phyloP scores from a whole-genome alignment of 352 stramenopile species.

The Phytopythium cucurbitacearum region DNA sequence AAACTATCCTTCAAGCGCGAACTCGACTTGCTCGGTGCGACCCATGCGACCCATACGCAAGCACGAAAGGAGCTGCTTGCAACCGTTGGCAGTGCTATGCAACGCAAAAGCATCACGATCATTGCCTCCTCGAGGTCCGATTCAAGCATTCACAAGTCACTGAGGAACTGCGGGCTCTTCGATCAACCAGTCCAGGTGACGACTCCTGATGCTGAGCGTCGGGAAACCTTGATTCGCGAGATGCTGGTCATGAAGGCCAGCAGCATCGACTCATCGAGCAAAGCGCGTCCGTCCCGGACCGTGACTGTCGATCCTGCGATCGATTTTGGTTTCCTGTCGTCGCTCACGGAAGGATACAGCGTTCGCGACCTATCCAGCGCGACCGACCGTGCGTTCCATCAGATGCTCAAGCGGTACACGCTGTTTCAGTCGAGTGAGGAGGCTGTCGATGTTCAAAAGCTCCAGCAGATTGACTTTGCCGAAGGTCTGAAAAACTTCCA shows the following conservation, averaged over 20 bases:
- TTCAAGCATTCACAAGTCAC: conserved; percentile 58
- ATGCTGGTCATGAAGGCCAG: conserved; percentile 53
- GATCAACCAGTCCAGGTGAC: conserved; percentile 57
- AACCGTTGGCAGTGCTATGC: conserved; percentile 48
- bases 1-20: conserved; percentile 50
- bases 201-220: conserved; percentile 55
- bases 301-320: conserved; percentile 46
- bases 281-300: conserved; percentile 6
- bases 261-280: conserved; percentile 12
- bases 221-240: conserved; percentile 54
- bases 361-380: conserved; percentile 72
- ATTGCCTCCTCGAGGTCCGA: conserved; percentile 56
- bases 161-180: conserved; percentile 65
- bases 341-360: conserved; percentile 76
- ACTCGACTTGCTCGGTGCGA: conserved; percentile 8
- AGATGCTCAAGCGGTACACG: conserved; percentile 45
- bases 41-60: conserved; percentile 6
- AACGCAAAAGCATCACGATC: conserved; percentile 59
- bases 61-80: conserved; percentile 35
- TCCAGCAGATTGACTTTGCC: conserved; percentile 68
- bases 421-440: conserved; percentile 10
- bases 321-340: conserved; percentile 56
- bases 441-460: conserved; percentile 7
- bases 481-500: conserved; percentile 77
- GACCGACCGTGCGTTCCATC: conserved; percentile 63